Evolutionary conservation across 441 rosid species (phyloP), one percentile per base, ranked within the genome.

Genomic region (Macaranga tanarius): DNA sequence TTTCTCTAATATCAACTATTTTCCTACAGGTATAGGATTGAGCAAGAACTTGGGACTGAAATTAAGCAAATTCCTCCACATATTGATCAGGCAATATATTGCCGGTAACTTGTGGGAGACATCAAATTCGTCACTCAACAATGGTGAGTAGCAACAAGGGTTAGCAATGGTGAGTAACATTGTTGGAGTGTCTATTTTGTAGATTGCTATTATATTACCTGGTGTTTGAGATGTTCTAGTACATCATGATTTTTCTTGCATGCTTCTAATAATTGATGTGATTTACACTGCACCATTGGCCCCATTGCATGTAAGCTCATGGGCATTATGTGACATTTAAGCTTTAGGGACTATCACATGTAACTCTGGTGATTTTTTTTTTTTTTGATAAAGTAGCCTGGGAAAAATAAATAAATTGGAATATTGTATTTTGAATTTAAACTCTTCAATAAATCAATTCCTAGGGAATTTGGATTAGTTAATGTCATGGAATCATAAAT

Each of bases 31-130:
- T 94, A 94, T 82, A 93, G 99, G 88, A 95, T 95, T 82, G 99
- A 95, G 84, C 99, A 92, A 87, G 99, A 95, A 82, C 98, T 95
- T 76, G 99, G 99, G 55, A 95, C 98, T 13, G 99, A 95, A 80
- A 92, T 95, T 60, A 95, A 95, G 91, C 99, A 95, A 86, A 95
- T 95, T 79, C 99, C 99, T 72, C 97, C 98, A 13, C 97, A 92
- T 70, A 95, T 95, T 38, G 99, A 95, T 80, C 97, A 88, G 89
- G 95, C 91, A 69, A 92, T 92, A 52, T 95, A 95, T 82, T 95
- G 99, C 87, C 93, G 80, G 81, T 92, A 83, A 85, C 62, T 38
- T 65, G 74, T 70, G 81, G 75, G 70, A 45, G 77, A 65, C 67
- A 19, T 62, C 38, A 57, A 50, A 28, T 48, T 25, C 65, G 52